Evolutionary conservation across 441 rosid species (phyloP).

Genomic region (Populus hybrid): DNA sequence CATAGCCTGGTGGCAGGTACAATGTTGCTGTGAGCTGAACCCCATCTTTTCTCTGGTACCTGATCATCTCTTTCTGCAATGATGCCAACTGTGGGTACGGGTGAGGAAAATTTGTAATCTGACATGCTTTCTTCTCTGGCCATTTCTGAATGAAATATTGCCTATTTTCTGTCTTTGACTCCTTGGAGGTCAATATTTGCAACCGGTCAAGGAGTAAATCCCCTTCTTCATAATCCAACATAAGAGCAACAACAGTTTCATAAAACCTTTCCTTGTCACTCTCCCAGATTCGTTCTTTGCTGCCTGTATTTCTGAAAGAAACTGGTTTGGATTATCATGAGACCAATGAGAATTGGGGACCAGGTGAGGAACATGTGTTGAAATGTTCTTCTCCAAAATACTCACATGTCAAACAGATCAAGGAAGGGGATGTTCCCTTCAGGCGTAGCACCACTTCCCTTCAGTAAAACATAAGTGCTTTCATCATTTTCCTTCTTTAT

Average conservation of each 20-base stretch:
- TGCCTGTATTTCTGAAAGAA: conserved; percentile 73
- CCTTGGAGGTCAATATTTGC: conserved; percentile 80
- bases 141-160: conserved; percentile 80
- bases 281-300: conserved; percentile 95
- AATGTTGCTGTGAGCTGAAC: conserved; percentile 94
- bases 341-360: conserved; percentile 5
- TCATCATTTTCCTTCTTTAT: conserved; percentile 65
- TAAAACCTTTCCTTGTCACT: conserved; percentile 86
- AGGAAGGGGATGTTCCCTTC: conserved; percentile 96
- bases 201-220: conserved; percentile 63
- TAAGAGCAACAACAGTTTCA: conserved; percentile 82
- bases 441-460: conserved; percentile 95
- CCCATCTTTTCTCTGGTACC: conserved; percentile 93
- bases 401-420: conserved; percentile 96
- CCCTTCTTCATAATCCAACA: conserved; percentile 87
- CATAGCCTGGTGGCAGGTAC: conserved; percentile 87
- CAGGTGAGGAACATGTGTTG: conserved; percentile 6
- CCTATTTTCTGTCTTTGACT: conserved; percentile 91
- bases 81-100: conserved; percentile 93
- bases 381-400: conserved; percentile 12
- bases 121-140: conserved; percentile 76
- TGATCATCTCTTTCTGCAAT: conserved; percentile 92
- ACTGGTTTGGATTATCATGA: conserved; percentile 26
- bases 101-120: conserved; percentile 84
- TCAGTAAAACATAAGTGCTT: conserved; percentile 60